These are phyloP conservation scores for Sporothrix brasiliensis DNA, from an alignment of 2,329 filamentous ascomycete genomes.

Conservation along the genomic window DNA sequence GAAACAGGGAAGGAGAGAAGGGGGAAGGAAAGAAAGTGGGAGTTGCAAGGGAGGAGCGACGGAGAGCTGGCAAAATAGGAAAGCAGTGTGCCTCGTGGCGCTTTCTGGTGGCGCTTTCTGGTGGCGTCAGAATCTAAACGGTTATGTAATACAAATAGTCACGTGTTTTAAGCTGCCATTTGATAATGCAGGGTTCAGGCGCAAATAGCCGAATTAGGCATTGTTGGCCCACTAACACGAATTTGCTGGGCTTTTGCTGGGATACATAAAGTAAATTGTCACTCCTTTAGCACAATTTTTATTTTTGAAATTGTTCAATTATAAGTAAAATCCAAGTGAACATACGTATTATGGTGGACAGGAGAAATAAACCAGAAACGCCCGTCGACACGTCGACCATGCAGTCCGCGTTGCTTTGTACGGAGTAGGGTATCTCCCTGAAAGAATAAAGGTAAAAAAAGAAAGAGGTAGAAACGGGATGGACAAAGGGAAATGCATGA, in stretches of 20 bases:
- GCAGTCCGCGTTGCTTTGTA: constrained; percentile 21
- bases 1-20: constrained; percentile 20
- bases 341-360: not conserved
- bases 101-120: not conserved
- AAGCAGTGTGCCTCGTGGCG: constrained; percentile 24
- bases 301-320: not conserved
- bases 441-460: constrained; percentile 1
- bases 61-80: constrained; percentile 20
- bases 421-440: constrained; percentile 25
- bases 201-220: constrained; percentile 18
- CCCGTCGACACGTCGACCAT: constrained; percentile 19
- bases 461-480: constrained; percentile 12
- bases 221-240: constrained; percentile 7
- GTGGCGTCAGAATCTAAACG: not conserved
- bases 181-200: not conserved
- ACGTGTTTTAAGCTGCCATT: not conserved
- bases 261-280: not conserved
- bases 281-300: not conserved
- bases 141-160: constrained; percentile 11
- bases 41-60: constrained; percentile 20
- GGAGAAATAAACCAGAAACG: constrained; percentile 14
- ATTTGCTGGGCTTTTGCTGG: too few relatives aligned
- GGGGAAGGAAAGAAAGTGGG: constrained; percentile 12
- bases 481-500: constrained; percentile 3
- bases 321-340: not conserved